phyloP scores from a whole-genome alignment of 495 filamentous ascomycete genomes.

The Daldinia bambusicola region DNA sequence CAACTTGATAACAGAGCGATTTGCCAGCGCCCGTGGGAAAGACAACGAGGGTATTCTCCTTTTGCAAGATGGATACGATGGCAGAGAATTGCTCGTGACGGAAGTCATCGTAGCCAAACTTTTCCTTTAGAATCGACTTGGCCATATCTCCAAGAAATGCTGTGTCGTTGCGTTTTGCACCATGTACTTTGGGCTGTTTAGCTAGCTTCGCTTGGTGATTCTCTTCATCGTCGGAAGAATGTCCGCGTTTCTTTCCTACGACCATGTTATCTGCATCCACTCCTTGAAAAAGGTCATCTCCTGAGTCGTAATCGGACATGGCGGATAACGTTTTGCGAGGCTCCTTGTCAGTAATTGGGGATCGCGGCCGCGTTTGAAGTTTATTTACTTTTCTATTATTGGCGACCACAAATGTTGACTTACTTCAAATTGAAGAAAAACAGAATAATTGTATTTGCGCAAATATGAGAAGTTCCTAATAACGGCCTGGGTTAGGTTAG shows the following conservation, averaged over 20 bases:
- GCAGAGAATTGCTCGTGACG: constrained; percentile 64
- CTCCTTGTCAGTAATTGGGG: background rate
- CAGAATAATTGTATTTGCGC: too few relatives aligned
- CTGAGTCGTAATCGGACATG: constrained; percentile 40
- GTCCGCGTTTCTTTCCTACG: constrained; percentile 20
- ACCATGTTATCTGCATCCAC: constrained; percentile 14
- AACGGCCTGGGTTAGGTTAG: too few relatives aligned
- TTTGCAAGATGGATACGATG: constrained; percentile 59
- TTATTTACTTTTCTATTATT: background rate
- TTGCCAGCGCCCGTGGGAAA: constrained; percentile 72
- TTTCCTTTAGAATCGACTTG: constrained; percentile 48
- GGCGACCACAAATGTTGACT: too few relatives aligned
- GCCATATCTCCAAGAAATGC: constrained; percentile 9
- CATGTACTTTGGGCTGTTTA: background rate
- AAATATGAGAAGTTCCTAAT: too few relatives aligned
- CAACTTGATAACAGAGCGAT: constrained; percentile 63
- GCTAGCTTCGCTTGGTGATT: background rate
- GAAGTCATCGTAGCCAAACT: constrained; percentile 60
- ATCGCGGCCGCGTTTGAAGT: background rate
- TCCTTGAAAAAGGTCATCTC: constrained; percentile 25
- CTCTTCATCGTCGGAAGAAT: constrained; percentile 20
- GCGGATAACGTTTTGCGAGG: background rate
- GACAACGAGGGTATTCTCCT: constrained; percentile 62
- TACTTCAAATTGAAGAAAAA: too few relatives aligned
- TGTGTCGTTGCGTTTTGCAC: background rate